Conservation (phyloP, 176 grass and related monocot species). For the Saccharum spontaneum region DNA sequence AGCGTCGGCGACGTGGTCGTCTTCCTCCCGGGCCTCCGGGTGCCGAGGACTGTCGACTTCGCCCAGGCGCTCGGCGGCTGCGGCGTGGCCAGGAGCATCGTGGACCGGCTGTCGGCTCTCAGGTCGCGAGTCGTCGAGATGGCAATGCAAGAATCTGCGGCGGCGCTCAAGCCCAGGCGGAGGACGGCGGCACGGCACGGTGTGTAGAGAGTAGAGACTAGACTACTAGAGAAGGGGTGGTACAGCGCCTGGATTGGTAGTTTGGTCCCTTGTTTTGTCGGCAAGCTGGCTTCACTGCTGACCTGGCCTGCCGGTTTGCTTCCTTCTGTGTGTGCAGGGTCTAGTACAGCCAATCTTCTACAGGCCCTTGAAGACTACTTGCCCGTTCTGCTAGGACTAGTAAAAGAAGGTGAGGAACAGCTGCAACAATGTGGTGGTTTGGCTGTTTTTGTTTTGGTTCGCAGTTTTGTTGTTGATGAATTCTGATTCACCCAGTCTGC, state of each 20-base stretch:
- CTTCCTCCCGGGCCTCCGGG: constrained; percentile 80
- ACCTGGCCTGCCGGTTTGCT: background rate
- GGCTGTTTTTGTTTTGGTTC: background rate
- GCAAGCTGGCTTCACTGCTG: constrained; percentile 25
- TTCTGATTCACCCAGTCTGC: background rate
- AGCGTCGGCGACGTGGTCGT: constrained; percentile 90
- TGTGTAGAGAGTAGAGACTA: constrained; percentile 18
- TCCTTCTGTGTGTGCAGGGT: constrained; percentile 40
- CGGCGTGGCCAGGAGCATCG: constrained; percentile 36
- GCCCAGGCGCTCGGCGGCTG: constrained; percentile 50
- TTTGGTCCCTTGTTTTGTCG: constrained; percentile 6
- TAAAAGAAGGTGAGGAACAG: constrained; percentile 62
- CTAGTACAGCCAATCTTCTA: constrained; percentile 61
- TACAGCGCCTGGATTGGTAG: constrained; percentile 25
- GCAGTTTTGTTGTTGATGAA: background rate
- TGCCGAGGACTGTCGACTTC: constrained; percentile 66
- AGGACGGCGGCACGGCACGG: constrained; percentile 72
- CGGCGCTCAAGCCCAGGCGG: constrained; percentile 56
- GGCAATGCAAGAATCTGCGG: constrained; percentile 71
- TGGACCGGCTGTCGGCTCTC: constrained; percentile 58
- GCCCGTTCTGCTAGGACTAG: constrained; percentile 72
- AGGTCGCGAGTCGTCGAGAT: constrained; percentile 66
- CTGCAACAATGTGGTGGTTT: background rate
- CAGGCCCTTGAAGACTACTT: constrained; percentile 79
- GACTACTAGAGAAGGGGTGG: background rate